Evolutionary conservation across 257 asterid genomes (phyloP).

Genomic region (Solanum etuberosum): DNA sequence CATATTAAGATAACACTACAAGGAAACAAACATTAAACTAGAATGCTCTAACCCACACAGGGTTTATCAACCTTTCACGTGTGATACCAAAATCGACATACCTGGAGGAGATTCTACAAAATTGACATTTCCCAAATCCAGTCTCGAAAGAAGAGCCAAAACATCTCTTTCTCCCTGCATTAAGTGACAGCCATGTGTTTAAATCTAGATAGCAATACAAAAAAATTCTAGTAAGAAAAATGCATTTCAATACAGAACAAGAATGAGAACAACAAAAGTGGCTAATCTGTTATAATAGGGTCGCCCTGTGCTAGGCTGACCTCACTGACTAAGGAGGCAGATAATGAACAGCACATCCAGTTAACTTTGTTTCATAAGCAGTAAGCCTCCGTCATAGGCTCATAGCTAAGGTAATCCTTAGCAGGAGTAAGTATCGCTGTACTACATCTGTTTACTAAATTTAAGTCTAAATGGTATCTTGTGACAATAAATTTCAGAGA

Average conservation of each 20-base stretch:
- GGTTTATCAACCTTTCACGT: background rate
- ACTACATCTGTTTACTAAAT: background rate
- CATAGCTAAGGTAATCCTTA: background rate
- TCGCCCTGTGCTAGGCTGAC: background rate
- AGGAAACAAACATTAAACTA: background rate
- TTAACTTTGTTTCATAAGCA: background rate
- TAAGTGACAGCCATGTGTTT: background rate
- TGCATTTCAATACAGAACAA: background rate
- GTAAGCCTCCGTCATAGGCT: background rate
- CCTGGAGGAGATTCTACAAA: slow-evolving; percentile 70
- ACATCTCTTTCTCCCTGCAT: slow-evolving; percentile 81
- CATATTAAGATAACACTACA: slow-evolving; percentile 4
- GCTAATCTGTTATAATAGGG: background rate
- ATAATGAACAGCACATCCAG: background rate
- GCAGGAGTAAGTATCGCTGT: background rate
- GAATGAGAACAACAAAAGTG: background rate
- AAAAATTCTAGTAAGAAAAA: background rate
- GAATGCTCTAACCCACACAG: background rate
- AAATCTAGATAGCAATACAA: background rate
- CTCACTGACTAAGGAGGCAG: background rate
- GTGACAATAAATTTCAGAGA: background rate
- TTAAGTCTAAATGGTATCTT: background rate
- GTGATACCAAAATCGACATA: slow-evolving; percentile 4
- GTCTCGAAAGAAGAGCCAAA: slow-evolving; percentile 79
- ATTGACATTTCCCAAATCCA: slow-evolving; percentile 57